Percentiles rank a stretch among this genome's conserved stretches.
Conservation (phyloP, 2,329 filamentous ascomycete species). For the Phialocephala subalpina region DNA sequence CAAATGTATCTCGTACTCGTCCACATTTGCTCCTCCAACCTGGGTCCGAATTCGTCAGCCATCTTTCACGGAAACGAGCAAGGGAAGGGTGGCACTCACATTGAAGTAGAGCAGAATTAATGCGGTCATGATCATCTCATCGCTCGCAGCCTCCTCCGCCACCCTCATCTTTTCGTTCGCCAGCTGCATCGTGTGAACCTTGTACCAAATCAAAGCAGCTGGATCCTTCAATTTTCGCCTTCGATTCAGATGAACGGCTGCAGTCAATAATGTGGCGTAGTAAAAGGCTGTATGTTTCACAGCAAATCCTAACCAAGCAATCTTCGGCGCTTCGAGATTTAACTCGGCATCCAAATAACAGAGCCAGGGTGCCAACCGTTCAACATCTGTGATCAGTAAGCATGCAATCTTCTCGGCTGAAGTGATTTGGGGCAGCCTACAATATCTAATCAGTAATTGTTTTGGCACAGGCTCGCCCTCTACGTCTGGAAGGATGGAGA, state of each 20-base stretch:
- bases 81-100: conserved; percentile 12
- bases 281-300: conserved; percentile 34
- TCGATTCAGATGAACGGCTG: conserved; percentile 35
- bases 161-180: conserved; percentile 32
- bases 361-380: conserved; percentile 31
- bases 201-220: conserved; percentile 30
- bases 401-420: background rate
- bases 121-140: conserved; percentile 36
- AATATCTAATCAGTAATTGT: conserved; percentile 28
- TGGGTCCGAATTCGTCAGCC: conserved; percentile 8
- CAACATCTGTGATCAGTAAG: conserved; percentile 23
- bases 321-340: conserved; percentile 6
- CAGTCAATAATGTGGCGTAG: conserved; percentile 32
- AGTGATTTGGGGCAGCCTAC: conserved; percentile 12
- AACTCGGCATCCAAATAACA: conserved; percentile 26
- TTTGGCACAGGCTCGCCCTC: conserved; percentile 24
- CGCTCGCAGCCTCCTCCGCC: conserved; percentile 25
- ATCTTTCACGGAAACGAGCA: background rate
- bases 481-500: conserved; percentile 21
- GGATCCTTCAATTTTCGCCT: conserved; percentile 23
- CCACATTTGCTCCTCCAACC: conserved; percentile 30
- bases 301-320: conserved; percentile 30
- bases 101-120: conserved; percentile 36
- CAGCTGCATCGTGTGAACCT: conserved; percentile 33
- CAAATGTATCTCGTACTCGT: conserved; percentile 37